These are phyloP conservation scores for Penicillium dipodomyicola DNA, from an alignment of 495 filamentous ascomycete genomes.

Conservation along the genomic window DNA sequence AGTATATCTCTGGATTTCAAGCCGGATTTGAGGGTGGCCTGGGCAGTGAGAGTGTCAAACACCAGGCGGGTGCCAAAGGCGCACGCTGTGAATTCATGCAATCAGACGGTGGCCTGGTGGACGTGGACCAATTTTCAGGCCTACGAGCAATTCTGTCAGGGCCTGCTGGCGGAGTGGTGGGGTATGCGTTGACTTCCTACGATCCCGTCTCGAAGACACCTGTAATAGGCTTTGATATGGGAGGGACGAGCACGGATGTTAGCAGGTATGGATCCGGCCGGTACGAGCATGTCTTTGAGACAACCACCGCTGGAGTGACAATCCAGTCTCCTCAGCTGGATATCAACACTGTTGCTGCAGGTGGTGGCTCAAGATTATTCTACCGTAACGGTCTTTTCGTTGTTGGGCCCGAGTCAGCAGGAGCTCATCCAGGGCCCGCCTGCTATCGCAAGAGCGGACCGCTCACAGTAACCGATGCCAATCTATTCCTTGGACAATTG, in stretches of 20 bases:
- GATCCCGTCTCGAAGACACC: conserved; percentile 76
- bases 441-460: conserved; percentile 92
- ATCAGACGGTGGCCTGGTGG: conserved; percentile 49
- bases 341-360: conserved; percentile 95
- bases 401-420: conserved; percentile 87
- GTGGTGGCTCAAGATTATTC: conserved; percentile 80
- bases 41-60: conserved; percentile 28
- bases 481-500: conserved; percentile 80
- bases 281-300: conserved; percentile 94
- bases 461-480: conserved; percentile 88
- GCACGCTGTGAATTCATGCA: conserved; percentile 49
- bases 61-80: conserved; percentile 41
- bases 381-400: conserved; percentile 85
- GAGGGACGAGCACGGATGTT: conserved; percentile 88
- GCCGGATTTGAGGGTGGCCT: conserved; percentile 53
- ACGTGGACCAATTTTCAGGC: conserved; percentile 49
- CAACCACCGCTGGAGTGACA: conserved; percentile 87
- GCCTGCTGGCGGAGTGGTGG: conserved; percentile 68
- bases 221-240: conserved; percentile 95
- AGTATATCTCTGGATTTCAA: conserved; percentile 81
- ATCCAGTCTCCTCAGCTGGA: conserved; percentile 92
- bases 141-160: conserved; percentile 53
- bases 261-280: conserved; percentile 68
- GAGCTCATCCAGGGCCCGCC: conserved; percentile 84
- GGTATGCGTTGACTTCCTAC: conserved; percentile 85